Conservation (phyloP, 495 filamentous ascomycete species). For the Choiromyces venosus region DNA sequence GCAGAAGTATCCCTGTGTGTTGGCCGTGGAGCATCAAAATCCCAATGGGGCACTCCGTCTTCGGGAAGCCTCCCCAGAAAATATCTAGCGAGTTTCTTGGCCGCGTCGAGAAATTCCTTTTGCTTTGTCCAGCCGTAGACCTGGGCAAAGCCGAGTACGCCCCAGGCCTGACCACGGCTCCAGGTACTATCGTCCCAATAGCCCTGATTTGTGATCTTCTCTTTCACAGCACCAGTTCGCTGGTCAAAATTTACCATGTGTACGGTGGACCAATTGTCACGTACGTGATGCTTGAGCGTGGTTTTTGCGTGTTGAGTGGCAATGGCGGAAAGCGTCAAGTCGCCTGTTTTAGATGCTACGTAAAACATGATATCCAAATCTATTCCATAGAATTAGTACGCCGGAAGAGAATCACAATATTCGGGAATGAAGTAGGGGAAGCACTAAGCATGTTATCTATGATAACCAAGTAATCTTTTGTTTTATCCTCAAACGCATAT, state of each 20-base stretch:
- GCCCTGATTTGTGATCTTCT: conserved; percentile 45
- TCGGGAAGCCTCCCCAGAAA: conserved; percentile 43
- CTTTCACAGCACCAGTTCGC: conserved; percentile 38
- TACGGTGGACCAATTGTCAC: conserved; percentile 42
- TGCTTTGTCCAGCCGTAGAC: conserved; percentile 47
- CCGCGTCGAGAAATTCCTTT: conserved; percentile 42
- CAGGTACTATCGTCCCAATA: conserved; percentile 46
- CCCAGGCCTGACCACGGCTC: conserved; percentile 49
- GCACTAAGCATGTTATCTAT: conserved; percentile 47
- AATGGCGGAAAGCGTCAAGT: conserved; percentile 33
- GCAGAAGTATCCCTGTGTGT: conserved; percentile 44
- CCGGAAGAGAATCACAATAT: neutral
- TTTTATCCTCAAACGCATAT: conserved; percentile 12
- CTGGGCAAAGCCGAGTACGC: conserved; percentile 46
- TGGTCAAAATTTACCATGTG: conserved; percentile 46
- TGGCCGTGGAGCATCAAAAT: conserved; percentile 46
- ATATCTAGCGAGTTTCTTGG: conserved; percentile 42
- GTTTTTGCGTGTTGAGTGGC: conserved; percentile 44
- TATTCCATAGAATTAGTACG: conserved; percentile 28
- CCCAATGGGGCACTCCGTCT: conserved; percentile 41
- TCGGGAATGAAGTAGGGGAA: neutral
- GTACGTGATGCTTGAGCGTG: conserved; percentile 36
- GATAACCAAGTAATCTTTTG: conserved; percentile 46
- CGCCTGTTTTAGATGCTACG: conserved; percentile 39
- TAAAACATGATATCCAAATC: conserved; percentile 46